These are phyloP conservation scores for Capronia epimyces DNA, from an alignment of 2,329 filamentous ascomycete species.

Conservation along the genomic window DNA sequence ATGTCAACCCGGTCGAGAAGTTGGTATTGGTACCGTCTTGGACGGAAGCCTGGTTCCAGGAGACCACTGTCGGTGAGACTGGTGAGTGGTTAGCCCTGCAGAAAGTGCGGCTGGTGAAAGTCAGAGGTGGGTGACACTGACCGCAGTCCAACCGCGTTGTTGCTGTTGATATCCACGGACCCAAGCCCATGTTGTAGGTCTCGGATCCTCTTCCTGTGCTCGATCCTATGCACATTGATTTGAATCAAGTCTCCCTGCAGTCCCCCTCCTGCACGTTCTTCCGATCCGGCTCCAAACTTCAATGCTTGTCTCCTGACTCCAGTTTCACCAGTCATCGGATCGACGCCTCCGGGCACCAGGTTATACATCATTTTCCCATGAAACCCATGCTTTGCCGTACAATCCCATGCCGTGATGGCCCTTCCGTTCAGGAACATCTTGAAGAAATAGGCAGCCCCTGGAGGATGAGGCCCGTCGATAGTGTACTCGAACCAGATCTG, in stretches of 20 bases:
- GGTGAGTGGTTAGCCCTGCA: background rate
- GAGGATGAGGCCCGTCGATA: slow-evolving; percentile 29
- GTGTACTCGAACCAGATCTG: slow-evolving; percentile 30
- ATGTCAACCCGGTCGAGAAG: slow-evolving; percentile 46
- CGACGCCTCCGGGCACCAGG: slow-evolving; percentile 12
- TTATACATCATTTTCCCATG: slow-evolving; percentile 29
- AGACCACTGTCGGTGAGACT: slow-evolving; percentile 25
- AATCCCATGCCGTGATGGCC: slow-evolving; percentile 25
- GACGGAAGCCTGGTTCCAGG: slow-evolving; percentile 21
- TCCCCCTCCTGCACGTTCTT: slow-evolving; percentile 2
- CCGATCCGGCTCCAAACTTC: slow-evolving; percentile 18
- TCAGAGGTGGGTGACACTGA: slow-evolving; percentile 3
- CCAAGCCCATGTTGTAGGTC: slow-evolving; percentile 13
- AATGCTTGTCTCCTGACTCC: slow-evolving; percentile 20
- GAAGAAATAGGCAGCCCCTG: slow-evolving; percentile 26
- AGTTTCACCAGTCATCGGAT: slow-evolving; percentile 10
- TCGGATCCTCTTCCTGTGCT: slow-evolving; percentile 20
- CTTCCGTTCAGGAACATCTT: slow-evolving; percentile 24
- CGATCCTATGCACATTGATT: slow-evolving; percentile 25
- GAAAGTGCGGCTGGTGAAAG: background rate
- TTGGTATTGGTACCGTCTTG: slow-evolving; percentile 42
- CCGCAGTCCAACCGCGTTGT: slow-evolving; percentile 15
- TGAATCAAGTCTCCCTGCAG: slow-evolving; percentile 23
- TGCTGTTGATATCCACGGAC: background rate
- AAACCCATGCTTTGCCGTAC: slow-evolving; percentile 25